A percentile compares a stretch with the other conserved stretches of the same genome.
Evolutionary conservation across 805 yeast species (phyloP).

Genomic region (Candida boidinii): DNA sequence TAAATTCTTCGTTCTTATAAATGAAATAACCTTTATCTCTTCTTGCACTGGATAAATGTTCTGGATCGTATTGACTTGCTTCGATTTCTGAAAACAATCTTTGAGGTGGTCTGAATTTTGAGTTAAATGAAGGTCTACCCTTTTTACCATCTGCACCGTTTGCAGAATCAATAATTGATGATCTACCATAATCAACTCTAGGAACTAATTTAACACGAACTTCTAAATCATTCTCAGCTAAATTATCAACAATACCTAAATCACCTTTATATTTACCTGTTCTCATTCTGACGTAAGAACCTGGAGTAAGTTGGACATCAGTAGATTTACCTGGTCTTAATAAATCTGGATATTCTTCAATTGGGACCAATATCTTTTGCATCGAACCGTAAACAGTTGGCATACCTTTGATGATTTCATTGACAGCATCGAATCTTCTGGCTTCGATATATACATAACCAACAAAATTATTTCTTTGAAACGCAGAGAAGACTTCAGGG

Average conservation of each 20-base stretch:
- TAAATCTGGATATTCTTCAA: conserved; percentile 89
- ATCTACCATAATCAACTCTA: conserved; percentile 81
- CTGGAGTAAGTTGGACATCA: conserved; percentile 84
- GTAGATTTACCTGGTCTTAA: conserved; percentile 82
- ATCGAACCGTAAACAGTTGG: conserved; percentile 64
- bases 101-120: conserved; percentile 73
- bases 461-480: conserved; percentile 87
- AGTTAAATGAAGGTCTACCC: conserved; percentile 36
- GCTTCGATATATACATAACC: conserved; percentile 96
- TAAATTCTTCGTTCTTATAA: conserved; percentile 83
- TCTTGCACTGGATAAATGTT: conserved; percentile 53
- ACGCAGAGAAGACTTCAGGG: conserved; percentile 79
- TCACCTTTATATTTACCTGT: conserved; percentile 92
- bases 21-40: conserved; percentile 53
- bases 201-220: conserved; percentile 93
- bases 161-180: conserved; percentile 21
- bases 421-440: conserved; percentile 84
- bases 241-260: conserved; percentile 84
- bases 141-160: conserved; percentile 24
- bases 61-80: conserved; percentile 78
- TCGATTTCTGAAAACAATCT: conserved; percentile 82
- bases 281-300: conserved; percentile 83
- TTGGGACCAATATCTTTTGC: conserved; percentile 83
- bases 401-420: conserved; percentile 79
- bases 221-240: conserved; percentile 91